phyloP scores from a whole-genome alignment of 176 grass and related monocot genomes.

The Oryza nivara region DNA sequence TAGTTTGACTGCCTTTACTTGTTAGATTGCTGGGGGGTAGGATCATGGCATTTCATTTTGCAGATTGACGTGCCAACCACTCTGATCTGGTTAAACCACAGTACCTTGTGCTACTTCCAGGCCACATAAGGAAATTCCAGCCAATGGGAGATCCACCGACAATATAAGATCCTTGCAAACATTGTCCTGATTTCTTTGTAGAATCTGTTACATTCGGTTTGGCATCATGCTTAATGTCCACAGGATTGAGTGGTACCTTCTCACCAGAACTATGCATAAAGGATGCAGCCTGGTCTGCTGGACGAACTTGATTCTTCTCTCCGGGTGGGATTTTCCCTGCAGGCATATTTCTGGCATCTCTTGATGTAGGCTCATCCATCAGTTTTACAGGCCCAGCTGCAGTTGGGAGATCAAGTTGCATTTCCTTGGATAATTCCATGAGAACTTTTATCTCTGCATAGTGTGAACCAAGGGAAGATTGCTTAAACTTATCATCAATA shows the following conservation, averaged over 20 bases:
- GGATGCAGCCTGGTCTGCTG: conserved; percentile 25
- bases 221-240: background rate
- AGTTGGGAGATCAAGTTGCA: conserved; percentile 42
- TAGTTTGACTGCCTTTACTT: background rate
- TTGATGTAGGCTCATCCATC: conserved; percentile 12
- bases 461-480: background rate
- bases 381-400: conserved; percentile 40
- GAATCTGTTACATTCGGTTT: conserved; percentile 27
- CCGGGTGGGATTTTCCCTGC: conserved; percentile 2
- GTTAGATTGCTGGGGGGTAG: conserved; percentile 8
- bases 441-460: conserved; percentile 61
- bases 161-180: conserved; percentile 63
- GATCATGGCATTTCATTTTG: conserved; percentile 36
- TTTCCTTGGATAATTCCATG: conserved; percentile 63
- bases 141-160: conserved; percentile 83
- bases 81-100: conserved; percentile 70
- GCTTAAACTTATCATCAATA: conserved; percentile 21
- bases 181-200: conserved; percentile 45
- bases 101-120: conserved; percentile 60
- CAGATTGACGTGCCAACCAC: conserved; percentile 43
- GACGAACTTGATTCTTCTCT: conserved; percentile 37
- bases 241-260: conserved; percentile 29
- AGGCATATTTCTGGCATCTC: conserved; percentile 30
- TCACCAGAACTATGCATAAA: conserved; percentile 16
- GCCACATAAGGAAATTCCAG: conserved; percentile 83